Base-by-base conservation (phyloP, 345 rosid genomes). In the Salix koriyanagi region DNA sequence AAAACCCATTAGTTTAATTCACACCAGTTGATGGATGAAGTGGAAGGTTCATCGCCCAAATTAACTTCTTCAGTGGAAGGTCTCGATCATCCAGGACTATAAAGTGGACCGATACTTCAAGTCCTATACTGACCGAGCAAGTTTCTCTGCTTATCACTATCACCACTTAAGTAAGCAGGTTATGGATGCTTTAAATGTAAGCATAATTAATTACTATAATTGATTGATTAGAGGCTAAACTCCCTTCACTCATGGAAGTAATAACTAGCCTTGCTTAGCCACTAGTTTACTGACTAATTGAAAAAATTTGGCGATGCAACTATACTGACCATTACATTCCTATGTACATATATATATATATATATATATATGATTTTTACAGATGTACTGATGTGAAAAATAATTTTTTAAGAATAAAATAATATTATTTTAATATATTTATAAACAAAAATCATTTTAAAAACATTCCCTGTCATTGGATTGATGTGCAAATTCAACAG, bases 131-230 rank as follows among this genome's bases (percentile, higher is more conserved):
- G 46, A 69, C 37, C 65, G 42, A 76, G 60, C 37, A 28, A 66
- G 32, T 37, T 56, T 50, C 52, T 48, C 36, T 37, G 42, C 74
- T 77, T 70, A 72, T 77, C 81, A 74, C 44, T 25, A 8, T 83
- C 83, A 72, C 79, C 64, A 62, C 77, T 75, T 77, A 83, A 75
- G 61, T 48, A 65, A 70, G 44, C 36, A 74, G 74, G 66, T 66
- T 52, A 46, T 42, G 56, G 44, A 74, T 80, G 83, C 86, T 83
- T 83, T 72, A 72, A 56, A 72, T 64, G 70, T 6, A 84, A 80
- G 86, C 80, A 32, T 75, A 69, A 76, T 50, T 39, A 61, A 80
- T 80, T 36, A 64, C 69, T 25, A 37, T 76, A 67, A 73, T 78
- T 83, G 79, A 80, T 69, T 72, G 80, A 72, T 75, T 68, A 75